phyloP scores from a whole-genome alignment of 768 basidiomycete genomes.

The Rickenella mellea region DNA sequence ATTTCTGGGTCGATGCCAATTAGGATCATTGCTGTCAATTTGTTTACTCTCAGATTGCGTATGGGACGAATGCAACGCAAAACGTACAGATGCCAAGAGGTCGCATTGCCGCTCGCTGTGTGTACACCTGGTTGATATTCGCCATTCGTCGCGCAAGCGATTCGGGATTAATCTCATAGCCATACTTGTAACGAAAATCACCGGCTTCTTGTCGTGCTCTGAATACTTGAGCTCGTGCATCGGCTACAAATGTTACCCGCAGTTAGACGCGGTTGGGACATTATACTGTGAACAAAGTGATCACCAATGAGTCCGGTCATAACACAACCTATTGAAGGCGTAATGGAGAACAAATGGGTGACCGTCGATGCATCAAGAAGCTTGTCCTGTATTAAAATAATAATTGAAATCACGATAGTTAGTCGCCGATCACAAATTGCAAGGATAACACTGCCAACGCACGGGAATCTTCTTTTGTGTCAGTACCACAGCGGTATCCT shows the following conservation, averaged over 20 bases:
- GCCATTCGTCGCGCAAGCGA: constrained; percentile 90
- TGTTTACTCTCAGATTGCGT: constrained; percentile 2
- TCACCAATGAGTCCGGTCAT: constrained; percentile 95
- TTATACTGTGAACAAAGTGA: not conserved
- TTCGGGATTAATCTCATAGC: constrained; percentile 97
- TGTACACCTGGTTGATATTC: constrained; percentile 98
- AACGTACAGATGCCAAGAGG: constrained; percentile 86
- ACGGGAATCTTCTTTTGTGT: constrained; percentile 99
- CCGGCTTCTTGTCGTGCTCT: constrained; percentile 86
- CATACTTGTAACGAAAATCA: constrained; percentile 91
- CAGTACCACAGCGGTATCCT: constrained; percentile 91
- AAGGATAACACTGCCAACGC: constrained; percentile 21
- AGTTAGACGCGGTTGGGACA: not conserved
- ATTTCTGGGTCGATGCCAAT: constrained; percentile 86
- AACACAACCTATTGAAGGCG: constrained; percentile 93
- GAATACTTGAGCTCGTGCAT: constrained; percentile 81
- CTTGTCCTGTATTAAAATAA: constrained; percentile 71
- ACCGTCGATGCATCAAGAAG: constrained; percentile 90
- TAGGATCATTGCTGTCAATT: constrained; percentile 76
- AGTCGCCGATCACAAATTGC: not conserved
- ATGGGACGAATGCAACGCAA: not conserved
- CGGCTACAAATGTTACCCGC: constrained; percentile 42
- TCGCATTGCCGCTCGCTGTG: constrained; percentile 94
- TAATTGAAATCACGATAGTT: not conserved
- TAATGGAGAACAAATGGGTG: constrained; percentile 93